phyloP scores from a whole-genome alignment of 768 basidiomycete species.

The Saitozyma sp. region DNA sequence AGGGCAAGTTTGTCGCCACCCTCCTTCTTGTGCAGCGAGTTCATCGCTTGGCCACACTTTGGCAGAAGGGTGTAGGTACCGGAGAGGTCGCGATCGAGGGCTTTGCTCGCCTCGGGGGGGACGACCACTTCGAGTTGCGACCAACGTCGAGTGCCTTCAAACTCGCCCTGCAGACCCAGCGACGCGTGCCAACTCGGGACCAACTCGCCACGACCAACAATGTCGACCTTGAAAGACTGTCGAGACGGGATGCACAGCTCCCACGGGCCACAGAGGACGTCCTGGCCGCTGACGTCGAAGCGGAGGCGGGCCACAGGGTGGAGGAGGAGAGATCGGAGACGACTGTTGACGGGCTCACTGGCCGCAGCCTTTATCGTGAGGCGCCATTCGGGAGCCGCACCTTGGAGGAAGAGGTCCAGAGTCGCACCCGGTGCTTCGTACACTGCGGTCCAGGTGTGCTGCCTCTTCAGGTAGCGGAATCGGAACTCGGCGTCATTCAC shows the following conservation, averaged over 20 bases:
- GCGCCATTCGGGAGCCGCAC: constrained; percentile 79
- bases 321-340: constrained; percentile 70
- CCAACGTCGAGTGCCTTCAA: constrained; percentile 68
- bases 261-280: constrained; percentile 67
- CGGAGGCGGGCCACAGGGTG: constrained; percentile 74
- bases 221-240: constrained; percentile 61
- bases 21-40: constrained; percentile 71
- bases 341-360: constrained; percentile 71
- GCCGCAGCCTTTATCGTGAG: constrained; percentile 71
- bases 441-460: constrained; percentile 79
- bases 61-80: constrained; percentile 77
- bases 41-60: constrained; percentile 85
- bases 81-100: constrained; percentile 76
- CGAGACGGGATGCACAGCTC: constrained; percentile 71
- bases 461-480: constrained; percentile 81
- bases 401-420: constrained; percentile 75
- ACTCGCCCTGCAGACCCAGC: constrained; percentile 71
- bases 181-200: constrained; percentile 83
- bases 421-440: constrained; percentile 71
- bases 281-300: constrained; percentile 39
- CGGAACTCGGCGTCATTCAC: constrained; percentile 60
- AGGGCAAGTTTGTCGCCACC: constrained; percentile 47
- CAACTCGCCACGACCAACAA: constrained; percentile 62
- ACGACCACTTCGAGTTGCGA: constrained; percentile 68
- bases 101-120: constrained; percentile 52